Percentiles rank a stretch among this genome's conserved stretches.
phyloP scores from a whole-genome alignment of 1,284 basidiomycete species.

The Sporisorium graminicola region DNA sequence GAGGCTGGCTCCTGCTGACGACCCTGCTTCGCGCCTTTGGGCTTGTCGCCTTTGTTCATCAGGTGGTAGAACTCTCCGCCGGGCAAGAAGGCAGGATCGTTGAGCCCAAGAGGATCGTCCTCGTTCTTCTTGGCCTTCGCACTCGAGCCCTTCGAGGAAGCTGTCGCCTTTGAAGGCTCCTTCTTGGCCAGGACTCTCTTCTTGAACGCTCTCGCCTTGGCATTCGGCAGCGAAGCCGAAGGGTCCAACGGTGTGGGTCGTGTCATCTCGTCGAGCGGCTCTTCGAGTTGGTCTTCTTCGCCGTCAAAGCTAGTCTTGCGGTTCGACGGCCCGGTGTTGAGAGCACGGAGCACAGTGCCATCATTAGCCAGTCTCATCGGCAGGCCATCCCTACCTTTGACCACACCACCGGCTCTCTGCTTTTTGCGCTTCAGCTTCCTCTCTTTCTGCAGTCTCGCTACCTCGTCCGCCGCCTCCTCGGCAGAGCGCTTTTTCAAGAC shows the following conservation, averaged over 20 bases:
- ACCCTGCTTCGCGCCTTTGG: conserved; percentile 24
- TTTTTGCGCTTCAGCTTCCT: conserved; percentile 27
- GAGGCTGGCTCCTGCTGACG: conserved; percentile 9
- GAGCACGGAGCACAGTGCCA: conserved; percentile 54
- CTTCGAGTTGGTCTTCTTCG: conserved; percentile 19
- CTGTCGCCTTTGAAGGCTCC: conserved; percentile 2
- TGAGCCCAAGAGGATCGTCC: conserved; percentile 63
- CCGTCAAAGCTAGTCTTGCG: conserved; percentile 51
- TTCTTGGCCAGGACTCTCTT: conserved; percentile 45
- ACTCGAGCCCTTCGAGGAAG: conserved; percentile 9
- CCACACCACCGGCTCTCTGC: conserved; percentile 40
- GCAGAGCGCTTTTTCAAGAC: conserved; percentile 49
- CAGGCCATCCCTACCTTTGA: conserved; percentile 57
- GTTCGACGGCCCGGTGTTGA: conserved; percentile 10
- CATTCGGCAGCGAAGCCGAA: conserved; percentile 44
- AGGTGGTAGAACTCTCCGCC: conserved; percentile 60
- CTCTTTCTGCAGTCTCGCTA: conserved; percentile 21
- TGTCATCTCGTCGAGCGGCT: conserved; percentile 37
- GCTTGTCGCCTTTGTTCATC: conserved; percentile 36
- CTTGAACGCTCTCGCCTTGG: conserved; percentile 52
- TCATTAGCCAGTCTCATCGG: conserved; percentile 53
- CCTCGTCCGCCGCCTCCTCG: conserved; percentile 34
- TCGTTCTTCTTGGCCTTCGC: conserved; percentile 32
- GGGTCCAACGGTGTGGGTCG: conserved; percentile 45
- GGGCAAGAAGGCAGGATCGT: conserved; percentile 61